Conservation (phyloP, 345 rosid species). For the Durio zibethinus region DNA sequence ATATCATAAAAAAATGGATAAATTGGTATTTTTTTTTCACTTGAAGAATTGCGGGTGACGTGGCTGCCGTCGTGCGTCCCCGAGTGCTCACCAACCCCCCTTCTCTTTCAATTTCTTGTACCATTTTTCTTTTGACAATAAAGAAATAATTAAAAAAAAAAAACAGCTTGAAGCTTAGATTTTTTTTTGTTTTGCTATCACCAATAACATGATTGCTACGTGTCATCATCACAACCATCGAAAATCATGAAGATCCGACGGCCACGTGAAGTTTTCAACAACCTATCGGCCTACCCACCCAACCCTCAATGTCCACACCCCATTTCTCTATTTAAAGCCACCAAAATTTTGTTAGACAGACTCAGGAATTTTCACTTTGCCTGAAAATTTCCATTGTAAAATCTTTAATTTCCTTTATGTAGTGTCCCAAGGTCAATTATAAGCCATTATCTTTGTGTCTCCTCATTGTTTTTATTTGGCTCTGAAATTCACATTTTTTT, state of each 20-base stretch:
- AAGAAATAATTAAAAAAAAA: not conserved
- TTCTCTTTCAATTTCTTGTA: not conserved
- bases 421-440: not conserved
- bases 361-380: conserved; percentile 31
- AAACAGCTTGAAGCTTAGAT: not conserved
- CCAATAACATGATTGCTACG: not conserved
- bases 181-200: not conserved
- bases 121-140: not conserved
- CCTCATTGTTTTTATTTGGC: not conserved
- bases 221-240: conserved; percentile 8
- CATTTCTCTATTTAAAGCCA: conserved; percentile 28
- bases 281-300: conserved; percentile 42
- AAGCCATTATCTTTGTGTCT: not conserved
- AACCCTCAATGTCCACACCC: conserved; percentile 8
- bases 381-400: conserved; percentile 34
- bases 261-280: conserved; percentile 32
- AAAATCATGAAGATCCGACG: conserved; percentile 29
- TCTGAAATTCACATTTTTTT: not conserved
- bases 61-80: not conserved
- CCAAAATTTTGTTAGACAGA: not conserved
- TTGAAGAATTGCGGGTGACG: not conserved
- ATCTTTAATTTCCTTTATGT: not conserved
- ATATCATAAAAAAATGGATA: not conserved
- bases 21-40: not conserved
- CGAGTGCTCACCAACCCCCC: conserved; percentile 7